Percentiles rank a stretch among this genome's conserved stretches.
phyloP scores from a whole-genome alignment of 2,329 filamentous ascomycete genomes.

The Aphanoascus verrucosus region DNA sequence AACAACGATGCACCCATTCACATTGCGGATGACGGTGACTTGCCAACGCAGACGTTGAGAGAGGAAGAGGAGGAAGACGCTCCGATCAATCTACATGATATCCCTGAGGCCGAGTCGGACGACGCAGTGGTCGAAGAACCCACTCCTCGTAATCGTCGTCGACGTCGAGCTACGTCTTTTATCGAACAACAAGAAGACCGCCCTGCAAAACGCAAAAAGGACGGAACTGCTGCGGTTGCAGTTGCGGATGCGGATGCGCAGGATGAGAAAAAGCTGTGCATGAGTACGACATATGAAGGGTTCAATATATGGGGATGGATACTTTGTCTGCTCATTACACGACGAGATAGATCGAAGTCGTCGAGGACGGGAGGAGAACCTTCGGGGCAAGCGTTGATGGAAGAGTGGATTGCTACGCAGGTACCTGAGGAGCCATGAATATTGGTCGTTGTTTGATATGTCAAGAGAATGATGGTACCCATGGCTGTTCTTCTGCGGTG shows the following conservation, averaged over 20 bases:
- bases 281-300: slow-evolving; percentile 84
- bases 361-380: slow-evolving; percentile 22
- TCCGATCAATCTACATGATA: slow-evolving; percentile 41
- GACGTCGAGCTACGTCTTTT: neutral
- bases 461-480: too few species aligned
- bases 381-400: slow-evolving; percentile 59
- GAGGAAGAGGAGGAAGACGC: slow-evolving; percentile 51
- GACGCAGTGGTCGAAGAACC: slow-evolving; percentile 12
- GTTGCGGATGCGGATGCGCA: neutral
- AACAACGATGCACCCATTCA: slow-evolving; percentile 46
- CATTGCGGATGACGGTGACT: slow-evolving; percentile 31
- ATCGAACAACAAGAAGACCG: neutral
- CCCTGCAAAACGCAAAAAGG: slow-evolving; percentile 2
- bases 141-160: slow-evolving; percentile 21
- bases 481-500: too few species aligned
- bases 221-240: slow-evolving; percentile 9
- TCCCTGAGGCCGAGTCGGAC: slow-evolving; percentile 40
- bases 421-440: slow-evolving; percentile 25
- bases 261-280: slow-evolving; percentile 80
- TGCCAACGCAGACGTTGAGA: slow-evolving; percentile 41
- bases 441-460: too few species aligned
- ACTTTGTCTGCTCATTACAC: slow-evolving; percentile 78
- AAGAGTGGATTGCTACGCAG: slow-evolving; percentile 81
- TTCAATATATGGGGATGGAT: slow-evolving; percentile 93
- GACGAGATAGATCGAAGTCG: slow-evolving; percentile 41